These are phyloP conservation scores for Flaveria robusta DNA, from an alignment of 129 eudicot species.

Conservation along the genomic window DNA sequence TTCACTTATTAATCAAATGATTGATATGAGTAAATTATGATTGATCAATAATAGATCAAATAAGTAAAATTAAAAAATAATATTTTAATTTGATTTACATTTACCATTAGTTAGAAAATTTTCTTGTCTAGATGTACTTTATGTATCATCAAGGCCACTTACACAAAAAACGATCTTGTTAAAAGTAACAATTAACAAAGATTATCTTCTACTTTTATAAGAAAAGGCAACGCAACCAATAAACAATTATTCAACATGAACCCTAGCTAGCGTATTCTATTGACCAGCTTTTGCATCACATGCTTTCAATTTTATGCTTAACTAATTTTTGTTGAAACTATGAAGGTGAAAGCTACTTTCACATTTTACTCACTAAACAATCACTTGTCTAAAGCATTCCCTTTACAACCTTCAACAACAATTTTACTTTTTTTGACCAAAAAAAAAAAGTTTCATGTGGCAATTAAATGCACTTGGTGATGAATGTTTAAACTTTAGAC, in stretches of 20 bases:
- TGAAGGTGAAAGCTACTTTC: background rate
- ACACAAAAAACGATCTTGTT: background rate
- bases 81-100: background rate
- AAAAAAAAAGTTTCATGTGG: background rate
- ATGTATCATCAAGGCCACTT: slow-evolving; percentile 4
- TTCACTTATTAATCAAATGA: background rate
- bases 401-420: background rate
- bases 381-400: background rate
- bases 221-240: slow-evolving; percentile 3
- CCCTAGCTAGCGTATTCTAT: background rate
- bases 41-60: background rate
- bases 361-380: background rate
- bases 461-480: slow-evolving; percentile 11
- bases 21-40: background rate
- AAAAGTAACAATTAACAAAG: background rate
- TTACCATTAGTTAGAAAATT: background rate
- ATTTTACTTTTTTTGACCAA: background rate
- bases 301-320: slow-evolving; percentile 1
- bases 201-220: background rate
- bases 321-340: background rate
- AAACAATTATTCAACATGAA: slow-evolving; percentile 1
- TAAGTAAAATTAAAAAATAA: background rate
- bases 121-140: background rate
- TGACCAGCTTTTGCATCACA: slow-evolving; percentile 1
- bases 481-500: background rate